phyloP scores from a whole-genome alignment of 2,329 filamentous ascomycete species.

The Cladosporium colombiae region DNA sequence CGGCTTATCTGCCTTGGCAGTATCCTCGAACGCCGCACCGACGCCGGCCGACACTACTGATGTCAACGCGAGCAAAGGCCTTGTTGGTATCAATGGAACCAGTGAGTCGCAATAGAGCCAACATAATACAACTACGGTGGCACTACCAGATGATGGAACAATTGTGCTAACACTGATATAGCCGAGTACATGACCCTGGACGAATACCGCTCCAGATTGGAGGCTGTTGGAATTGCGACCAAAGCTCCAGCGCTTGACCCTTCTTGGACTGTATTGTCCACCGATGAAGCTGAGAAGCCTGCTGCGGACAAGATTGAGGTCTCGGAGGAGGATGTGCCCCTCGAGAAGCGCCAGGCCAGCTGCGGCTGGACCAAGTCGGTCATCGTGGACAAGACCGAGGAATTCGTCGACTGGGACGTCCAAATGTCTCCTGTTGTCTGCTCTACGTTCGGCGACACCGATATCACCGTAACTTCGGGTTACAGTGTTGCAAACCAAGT shows the following conservation, averaged over 20 bases:
- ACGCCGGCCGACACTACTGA: background rate
- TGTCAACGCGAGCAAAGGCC: background rate
- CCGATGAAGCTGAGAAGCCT: background rate
- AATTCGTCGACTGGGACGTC: constrained; percentile 26
- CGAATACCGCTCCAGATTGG: background rate
- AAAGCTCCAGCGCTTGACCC: background rate
- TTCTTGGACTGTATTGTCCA: background rate
- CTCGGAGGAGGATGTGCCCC: background rate
- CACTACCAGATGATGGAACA: background rate
- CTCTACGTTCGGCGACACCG: constrained; percentile 10
- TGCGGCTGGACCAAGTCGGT: background rate
- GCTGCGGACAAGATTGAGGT: background rate
- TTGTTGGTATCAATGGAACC: background rate
- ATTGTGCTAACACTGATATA: background rate
- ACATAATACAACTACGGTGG: background rate
- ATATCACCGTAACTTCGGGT: constrained; percentile 20
- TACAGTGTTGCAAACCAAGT: constrained; percentile 14
- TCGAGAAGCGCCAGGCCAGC: background rate
- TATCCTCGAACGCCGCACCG: background rate
- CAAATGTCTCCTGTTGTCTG: constrained; percentile 26
- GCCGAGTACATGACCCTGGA: background rate
- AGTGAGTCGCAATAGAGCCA: background rate
- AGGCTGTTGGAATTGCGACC: background rate
- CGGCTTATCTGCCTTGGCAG: background rate
- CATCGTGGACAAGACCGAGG: background rate